Evolutionary conservation across 805 yeast species (phyloP).

Genomic region (Kodamaea lidongshanica): DNA sequence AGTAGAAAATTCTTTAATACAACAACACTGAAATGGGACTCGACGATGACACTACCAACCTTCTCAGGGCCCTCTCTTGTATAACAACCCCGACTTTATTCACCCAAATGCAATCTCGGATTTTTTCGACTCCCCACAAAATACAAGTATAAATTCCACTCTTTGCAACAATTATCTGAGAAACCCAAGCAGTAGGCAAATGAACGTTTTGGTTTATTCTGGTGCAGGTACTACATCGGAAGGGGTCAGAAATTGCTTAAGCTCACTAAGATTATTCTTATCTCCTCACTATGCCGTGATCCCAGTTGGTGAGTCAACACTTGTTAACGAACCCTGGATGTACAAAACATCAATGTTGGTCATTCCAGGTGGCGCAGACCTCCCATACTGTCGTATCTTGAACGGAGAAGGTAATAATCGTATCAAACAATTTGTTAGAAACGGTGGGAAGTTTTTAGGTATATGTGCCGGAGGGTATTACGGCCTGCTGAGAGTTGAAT

Average conservation of each 20-base stretch:
- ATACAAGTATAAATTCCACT: too few relatives aligned
- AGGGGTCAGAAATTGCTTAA: slow-evolving; percentile 77
- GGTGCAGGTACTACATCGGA: slow-evolving; percentile 80
- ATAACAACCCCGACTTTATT: too few relatives aligned
- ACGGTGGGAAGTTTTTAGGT: slow-evolving; percentile 82
- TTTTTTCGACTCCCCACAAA: too few relatives aligned
- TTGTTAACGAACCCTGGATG: slow-evolving; percentile 84
- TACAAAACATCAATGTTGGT: slow-evolving; percentile 72
- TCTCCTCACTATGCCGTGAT: slow-evolving; percentile 88
- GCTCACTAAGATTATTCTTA: slow-evolving; percentile 63
- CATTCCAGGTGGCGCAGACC: slow-evolving; percentile 95
- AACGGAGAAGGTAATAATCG: slow-evolving; percentile 61
- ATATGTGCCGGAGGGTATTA: slow-evolving; percentile 96
- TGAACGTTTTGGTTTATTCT: slow-evolving; percentile 33
- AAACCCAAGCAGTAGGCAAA: slow-evolving; percentile 10
- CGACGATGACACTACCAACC: too few relatives aligned
- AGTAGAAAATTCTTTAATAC: too few relatives aligned
- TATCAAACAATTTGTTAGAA: slow-evolving; percentile 57
- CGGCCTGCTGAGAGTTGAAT: slow-evolving; percentile 69
- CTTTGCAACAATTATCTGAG: too few relatives aligned
- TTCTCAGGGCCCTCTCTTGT: too few relatives aligned
- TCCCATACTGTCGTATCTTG: slow-evolving; percentile 71
- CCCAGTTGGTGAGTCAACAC: slow-evolving; percentile 54
- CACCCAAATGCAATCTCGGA: too few relatives aligned
- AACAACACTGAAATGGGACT: too few relatives aligned